phyloP scores from a whole-genome alignment of 2,329 filamentous ascomycete genomes.

The Colletotrichum caudatum region DNA sequence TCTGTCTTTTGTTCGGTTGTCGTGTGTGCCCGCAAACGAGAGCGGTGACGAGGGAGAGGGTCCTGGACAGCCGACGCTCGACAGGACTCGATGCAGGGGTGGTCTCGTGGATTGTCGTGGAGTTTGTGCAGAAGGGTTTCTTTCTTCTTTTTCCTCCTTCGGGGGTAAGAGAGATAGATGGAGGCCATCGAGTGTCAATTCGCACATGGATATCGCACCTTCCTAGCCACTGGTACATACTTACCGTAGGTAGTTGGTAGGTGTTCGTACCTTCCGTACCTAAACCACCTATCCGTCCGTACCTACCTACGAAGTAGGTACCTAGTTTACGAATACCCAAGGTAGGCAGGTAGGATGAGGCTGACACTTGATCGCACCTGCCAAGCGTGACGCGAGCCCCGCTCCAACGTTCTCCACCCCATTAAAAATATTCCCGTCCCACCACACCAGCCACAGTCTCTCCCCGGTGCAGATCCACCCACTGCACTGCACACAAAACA shows the following conservation, averaged over 20 bases:
- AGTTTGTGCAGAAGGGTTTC: constrained; percentile 25
- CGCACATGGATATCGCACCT: not conserved
- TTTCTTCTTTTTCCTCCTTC: not conserved
- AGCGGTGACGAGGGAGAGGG: constrained; percentile 29
- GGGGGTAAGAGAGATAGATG: constrained; percentile 13
- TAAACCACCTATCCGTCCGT: no score
- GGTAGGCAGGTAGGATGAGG: not conserved
- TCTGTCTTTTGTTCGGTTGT: constrained; percentile 9
- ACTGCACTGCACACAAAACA: constrained; percentile 37
- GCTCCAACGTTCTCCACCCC: not conserved
- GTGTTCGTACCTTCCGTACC: no score
- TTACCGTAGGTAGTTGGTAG: not conserved
- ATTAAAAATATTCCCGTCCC: not conserved
- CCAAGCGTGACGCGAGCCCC: not conserved
- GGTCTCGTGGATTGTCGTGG: constrained; percentile 23
- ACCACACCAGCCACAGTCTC: constrained; percentile 27
- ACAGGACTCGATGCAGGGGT: constrained; percentile 18
- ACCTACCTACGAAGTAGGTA: no score
- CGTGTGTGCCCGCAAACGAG: constrained; percentile 16
- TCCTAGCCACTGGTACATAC: not conserved
- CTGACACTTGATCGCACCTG: constrained; percentile 39
- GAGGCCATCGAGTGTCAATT: not conserved
- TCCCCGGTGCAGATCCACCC: constrained; percentile 22
- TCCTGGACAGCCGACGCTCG: not conserved
- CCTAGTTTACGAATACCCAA: no score